Conservation (phyloP, 768 basidiomycete genomes). For the Leccinum subtestaceum region DNA sequence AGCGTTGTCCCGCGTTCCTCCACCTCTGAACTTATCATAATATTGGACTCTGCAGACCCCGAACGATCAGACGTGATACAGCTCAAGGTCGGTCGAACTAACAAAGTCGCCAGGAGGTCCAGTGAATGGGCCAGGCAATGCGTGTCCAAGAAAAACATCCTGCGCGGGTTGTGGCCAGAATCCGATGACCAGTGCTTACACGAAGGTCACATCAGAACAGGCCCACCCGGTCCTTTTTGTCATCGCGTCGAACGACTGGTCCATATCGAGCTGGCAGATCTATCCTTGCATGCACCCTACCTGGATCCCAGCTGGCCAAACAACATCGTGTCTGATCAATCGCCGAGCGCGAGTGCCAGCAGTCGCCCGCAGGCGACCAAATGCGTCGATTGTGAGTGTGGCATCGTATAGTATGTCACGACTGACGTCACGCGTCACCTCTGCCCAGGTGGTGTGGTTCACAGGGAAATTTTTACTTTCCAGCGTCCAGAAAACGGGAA, state of each 20-base stretch:
- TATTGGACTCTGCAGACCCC: constrained; percentile 29
- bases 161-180: constrained; percentile 74
- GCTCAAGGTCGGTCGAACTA: constrained; percentile 78
- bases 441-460: constrained; percentile 49
- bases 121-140: constrained; percentile 84
- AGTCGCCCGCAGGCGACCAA: constrained; percentile 18
- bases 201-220: constrained; percentile 63
- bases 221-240: constrained; percentile 60
- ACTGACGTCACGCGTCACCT: constrained; percentile 1
- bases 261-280: constrained; percentile 76
- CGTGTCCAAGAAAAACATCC: constrained; percentile 67
- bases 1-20: constrained; percentile 9
- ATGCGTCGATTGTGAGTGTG: constrained; percentile 46
- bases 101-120: constrained; percentile 68
- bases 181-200: constrained; percentile 47
- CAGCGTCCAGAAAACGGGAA: constrained; percentile 48
- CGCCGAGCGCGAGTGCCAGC: constrained; percentile 5
- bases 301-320: constrained; percentile 49
- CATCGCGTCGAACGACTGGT: constrained; percentile 77
- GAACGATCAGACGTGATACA: constrained; percentile 43
- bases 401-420: background rate
- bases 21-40: background rate
- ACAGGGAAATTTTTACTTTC: constrained; percentile 82
- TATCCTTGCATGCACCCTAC: constrained; percentile 57
- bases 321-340: constrained; percentile 28